Evolutionary conservation across 352 stramenopile genomes (phyloP), one percentile per base, ranked within the genome.

Genomic region (Thalassiosira hispida): DNA sequence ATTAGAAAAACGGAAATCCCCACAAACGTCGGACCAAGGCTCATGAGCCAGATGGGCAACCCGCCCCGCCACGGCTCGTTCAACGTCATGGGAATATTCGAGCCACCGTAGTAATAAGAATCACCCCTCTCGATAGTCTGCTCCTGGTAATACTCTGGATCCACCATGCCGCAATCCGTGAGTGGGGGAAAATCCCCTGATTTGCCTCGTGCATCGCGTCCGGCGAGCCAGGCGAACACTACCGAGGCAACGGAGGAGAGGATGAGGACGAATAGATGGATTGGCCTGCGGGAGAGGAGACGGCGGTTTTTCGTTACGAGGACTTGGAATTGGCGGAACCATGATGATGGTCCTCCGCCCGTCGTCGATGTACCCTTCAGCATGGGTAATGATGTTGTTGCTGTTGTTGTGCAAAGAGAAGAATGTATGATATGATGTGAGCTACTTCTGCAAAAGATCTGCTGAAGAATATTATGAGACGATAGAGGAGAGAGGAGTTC

Each of bases 1-100:
- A 88, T 70, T 25, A 83, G 42, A 61, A 81, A 88, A 14, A 60
- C 72, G 23, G 42, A 80, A 29, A 90, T 81, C 11, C 55, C 68
- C 18, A 75, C 23, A 29, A 80, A 55, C 9, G 72, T 76, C 5
- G 84, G 76, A 31, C 80, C 80, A 18, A 88, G 61, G 11, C 25
- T 42, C 72, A 87, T 64, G 8, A 84, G 40, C 52, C 55, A 80
- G 1, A 78, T 51, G 16, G 62, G 59, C 4, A 81, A 27, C 0
- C 62, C 69, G 22, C 20, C 22, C 20, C 65, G 64, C 69, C 75
- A 83, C 27, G 64, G 18, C 35, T 85, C 77, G 56, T 85, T 85
- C 56, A 85, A 42, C 16, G 72, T 56, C 9, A 79, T 40, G 22
- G 69, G 79, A 23, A 81, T 62, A 18, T 82, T 74, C 6, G 42